Base-by-base conservation (phyloP, 768 basidiomycete genomes). In the Trametes punicea region DNA sequence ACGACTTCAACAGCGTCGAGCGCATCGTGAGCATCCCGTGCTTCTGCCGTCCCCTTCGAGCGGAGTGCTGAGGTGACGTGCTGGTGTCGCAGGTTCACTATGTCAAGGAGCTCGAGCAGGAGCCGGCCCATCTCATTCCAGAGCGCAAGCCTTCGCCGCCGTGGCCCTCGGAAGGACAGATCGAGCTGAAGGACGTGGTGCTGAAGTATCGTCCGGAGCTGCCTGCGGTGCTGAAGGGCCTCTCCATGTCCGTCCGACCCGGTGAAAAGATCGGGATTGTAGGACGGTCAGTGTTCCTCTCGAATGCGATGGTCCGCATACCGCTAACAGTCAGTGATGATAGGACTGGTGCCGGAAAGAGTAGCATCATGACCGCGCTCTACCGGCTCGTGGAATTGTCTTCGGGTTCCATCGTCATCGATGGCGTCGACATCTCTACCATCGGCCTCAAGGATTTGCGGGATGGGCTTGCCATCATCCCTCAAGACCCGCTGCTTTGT, bases 251-350 rank as follows among this genome's bases (percentile, higher is more conserved):
- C 26, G 76, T 97, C 25, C 68, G 72, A 0, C 81, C 82, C 0
- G 88, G 89, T 4, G 94, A 98, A 73, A 95, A 96, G 73, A 85
- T 98, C 60, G 94, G 94, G 26, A 89, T 96, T 49, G 89, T 96
- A 44, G 92, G 93, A 21, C 64, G 83, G 69, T 79, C 65, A 2
- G 71, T 54, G 9, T 20, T 44, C 27, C 71, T 58, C 31, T 54
- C 58, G 18, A 34, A 36, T 1, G 41, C 2, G 21, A 1, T 4
- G 18, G 13, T 11, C 15, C 2, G 23, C 5, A 15, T 2, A 26
- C 1, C 1, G 0, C 42, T 44, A 8, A 44, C 8, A 3, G 6
- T 2, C 3, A 51, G 49, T 40, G n/a, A 15, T 50, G 13, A n/a
- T 15, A 71, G 72, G 7, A 93, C 92, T 16, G 92, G 92, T 46